Evolutionary conservation across 768 basidiomycete genomes (phyloP), one percentile per base, ranked within the genome.

Genomic region (Serendipita sp.): DNA sequence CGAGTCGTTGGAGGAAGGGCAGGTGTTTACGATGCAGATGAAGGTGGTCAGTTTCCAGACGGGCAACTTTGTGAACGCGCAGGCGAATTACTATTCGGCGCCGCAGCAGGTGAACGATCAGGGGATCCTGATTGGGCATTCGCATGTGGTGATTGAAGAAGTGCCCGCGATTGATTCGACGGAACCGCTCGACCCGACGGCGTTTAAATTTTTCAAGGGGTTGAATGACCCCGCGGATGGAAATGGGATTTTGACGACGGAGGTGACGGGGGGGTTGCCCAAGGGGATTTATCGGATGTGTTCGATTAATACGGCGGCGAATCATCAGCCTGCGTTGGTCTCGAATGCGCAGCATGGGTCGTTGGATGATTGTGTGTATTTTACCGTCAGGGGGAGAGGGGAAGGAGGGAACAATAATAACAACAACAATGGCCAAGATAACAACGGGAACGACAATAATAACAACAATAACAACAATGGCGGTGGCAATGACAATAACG

Each of bases 321-420:
- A 85, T 71, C 82, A 86, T 67, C 79, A 80, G 67, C 82, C 80
- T 3, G 77, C 73, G 51, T 71, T 83, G 62, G 81, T 79, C 44
- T 75, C 82, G 17, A 70, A 85, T 51, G 83, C 79, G 17, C 82
- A 82, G 66, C 85, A 82, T 66, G 83, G 83, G 64, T 70, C 73
- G 20, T 68, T 83, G 33, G 82, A 85, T 69, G 84, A 87, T 68
- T 74, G 73, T 58, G 69, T 81, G 70, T 85, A 85, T 71, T 58
- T 58, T n/a, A 58, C 53, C 17, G 53, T 58, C n/a, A 48, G 26
- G n/a, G 45, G 7, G 5, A n/a, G 7, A 48, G 45, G 45, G 9
- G 45, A 48, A 5, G 20, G 5, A 17, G 45, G 45, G n/a, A 48
- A 48, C n/a, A 48, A 48, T 17, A 48, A 48, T 17, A 48, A 48